Percentiles rank a stretch among this genome's conserved stretches.
phyloP scores from a whole-genome alignment of 495 filamentous ascomycete species.

The Penicillium samsonianum region DNA sequence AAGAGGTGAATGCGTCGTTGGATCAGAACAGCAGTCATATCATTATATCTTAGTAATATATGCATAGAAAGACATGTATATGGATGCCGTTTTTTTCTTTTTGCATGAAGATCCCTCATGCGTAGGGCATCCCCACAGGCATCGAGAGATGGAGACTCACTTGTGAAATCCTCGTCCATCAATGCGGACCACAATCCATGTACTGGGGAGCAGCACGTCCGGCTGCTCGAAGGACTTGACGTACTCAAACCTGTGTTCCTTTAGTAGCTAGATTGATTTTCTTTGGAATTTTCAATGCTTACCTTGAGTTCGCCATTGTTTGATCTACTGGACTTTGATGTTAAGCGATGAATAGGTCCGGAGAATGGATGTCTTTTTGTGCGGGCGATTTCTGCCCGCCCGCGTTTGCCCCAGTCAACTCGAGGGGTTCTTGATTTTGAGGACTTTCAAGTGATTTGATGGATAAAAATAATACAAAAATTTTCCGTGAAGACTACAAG shows the following conservation, averaged over 20 bases:
- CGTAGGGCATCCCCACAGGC: neutral
- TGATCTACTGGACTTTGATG: conserved; percentile 14
- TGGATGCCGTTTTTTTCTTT: neutral
- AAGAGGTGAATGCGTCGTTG: neutral
- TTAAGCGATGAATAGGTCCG: conserved; percentile 13
- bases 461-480: neutral
- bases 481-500: neutral
- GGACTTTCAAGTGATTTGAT: neutral
- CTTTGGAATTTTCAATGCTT: conserved; percentile 9
- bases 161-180: conserved; percentile 93
- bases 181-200: conserved; percentile 90
- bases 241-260: conserved; percentile 75
- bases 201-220: conserved; percentile 79
- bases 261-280: conserved; percentile 9
- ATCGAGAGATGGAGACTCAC: conserved; percentile 46
- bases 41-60: neutral
- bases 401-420: conserved; percentile 11
- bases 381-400: conserved; percentile 23
- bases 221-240: conserved; percentile 85
- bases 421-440: neutral
- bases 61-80: neutral
- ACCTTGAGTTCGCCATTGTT: conserved; percentile 70
- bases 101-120: neutral
- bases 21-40: neutral
- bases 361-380: conserved; percentile 25